Percentiles rank a stretch among this genome's conserved stretches.
Evolutionary conservation across 148 eudicot species (phyloP).

Genomic region (Chenopodium berlandieri): DNA sequence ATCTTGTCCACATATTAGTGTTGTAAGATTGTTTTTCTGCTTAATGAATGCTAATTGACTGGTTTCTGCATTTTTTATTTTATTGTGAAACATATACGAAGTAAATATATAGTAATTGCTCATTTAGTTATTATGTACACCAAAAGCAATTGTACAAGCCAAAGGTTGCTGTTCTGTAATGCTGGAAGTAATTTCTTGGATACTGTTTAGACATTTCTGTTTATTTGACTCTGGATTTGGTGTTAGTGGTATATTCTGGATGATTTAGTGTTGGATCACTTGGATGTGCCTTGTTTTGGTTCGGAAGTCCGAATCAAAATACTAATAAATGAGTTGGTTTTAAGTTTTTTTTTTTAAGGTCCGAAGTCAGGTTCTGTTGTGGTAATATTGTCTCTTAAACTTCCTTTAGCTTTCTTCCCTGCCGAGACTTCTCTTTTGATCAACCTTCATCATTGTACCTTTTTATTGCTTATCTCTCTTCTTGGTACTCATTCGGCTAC

Average conservation of each 20-base stretch:
- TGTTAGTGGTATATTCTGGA: not conserved
- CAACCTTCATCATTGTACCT: not conserved
- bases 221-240: not conserved
- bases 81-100: not conserved
- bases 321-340: not conserved
- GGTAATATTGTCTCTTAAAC: not conserved
- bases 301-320: not conserved
- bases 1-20: slow-evolving; percentile 6
- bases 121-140: not conserved
- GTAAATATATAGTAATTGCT: not conserved
- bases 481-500: not conserved
- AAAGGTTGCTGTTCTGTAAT: not conserved
- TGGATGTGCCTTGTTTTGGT: not conserved
- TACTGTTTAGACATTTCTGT: not conserved
- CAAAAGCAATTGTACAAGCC: not conserved
- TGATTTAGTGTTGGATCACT: not conserved
- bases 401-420: not conserved
- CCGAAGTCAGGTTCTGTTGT: not conserved
- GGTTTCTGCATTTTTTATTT: not conserved
- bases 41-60: not conserved
- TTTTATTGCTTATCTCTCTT: not conserved
- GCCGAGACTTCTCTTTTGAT: not conserved
- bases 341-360: not conserved
- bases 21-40: slow-evolving; percentile 14
- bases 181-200: not conserved